Percentiles rank a stretch among this genome's conserved stretches.
Evolutionary conservation across 2,329 filamentous ascomycete species (phyloP).

Genomic region (Botryotinia convoluta): DNA sequence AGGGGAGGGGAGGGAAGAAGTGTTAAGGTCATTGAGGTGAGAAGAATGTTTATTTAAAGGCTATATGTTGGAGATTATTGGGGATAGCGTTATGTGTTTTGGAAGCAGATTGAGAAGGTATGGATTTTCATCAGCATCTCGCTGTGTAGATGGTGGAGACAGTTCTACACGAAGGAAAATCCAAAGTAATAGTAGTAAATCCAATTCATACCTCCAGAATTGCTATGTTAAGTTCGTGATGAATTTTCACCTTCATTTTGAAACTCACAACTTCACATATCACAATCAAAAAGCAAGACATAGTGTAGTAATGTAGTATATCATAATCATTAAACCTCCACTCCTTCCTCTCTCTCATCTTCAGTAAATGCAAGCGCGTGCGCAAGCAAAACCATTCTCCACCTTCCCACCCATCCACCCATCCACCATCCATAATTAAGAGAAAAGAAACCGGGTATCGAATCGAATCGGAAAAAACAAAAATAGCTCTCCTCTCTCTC

Average conservation of each 20-base stretch:
- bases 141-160: neutral
- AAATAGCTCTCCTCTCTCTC: neutral
- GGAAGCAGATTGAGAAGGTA: neutral
- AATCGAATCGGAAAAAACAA: constrained; percentile 14
- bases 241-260: neutral
- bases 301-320: neutral
- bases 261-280: neutral
- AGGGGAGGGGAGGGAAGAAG: neutral
- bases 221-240: neutral
- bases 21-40: neutral
- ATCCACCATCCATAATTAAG: neutral
- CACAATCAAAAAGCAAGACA: neutral
- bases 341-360: neutral
- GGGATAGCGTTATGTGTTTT: accelerated
- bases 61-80: neutral
- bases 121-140: neutral
- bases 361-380: neutral
- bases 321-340: constrained; percentile 10
- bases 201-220: neutral
- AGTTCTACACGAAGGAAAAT: neutral
- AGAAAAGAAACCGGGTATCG: constrained; percentile 19
- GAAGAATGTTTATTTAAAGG: neutral
- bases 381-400: neutral
- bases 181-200: neutral
- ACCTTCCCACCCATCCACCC: neutral